Evolutionary conservation across 2,329 filamentous ascomycete species (phyloP).

Genomic region (Cytospora piceicola): DNA sequence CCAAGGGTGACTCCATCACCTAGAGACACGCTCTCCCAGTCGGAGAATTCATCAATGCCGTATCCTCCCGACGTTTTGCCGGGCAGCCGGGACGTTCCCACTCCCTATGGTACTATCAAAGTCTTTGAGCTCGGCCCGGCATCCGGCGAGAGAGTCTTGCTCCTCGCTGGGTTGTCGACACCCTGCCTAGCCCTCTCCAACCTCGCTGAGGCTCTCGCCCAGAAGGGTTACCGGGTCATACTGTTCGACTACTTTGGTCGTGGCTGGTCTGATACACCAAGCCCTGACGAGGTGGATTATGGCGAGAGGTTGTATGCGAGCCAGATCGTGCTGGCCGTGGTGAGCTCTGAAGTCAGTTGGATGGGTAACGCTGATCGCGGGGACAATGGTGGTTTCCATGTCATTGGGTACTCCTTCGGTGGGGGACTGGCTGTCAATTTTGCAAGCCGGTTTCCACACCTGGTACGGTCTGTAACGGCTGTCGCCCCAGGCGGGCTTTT

Average conservation of each 20-base stretch:
- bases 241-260: conserved; percentile 75
- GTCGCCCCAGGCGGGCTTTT: conserved; percentile 81
- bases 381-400: conserved; percentile 53
- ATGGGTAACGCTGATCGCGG: conserved; percentile 46
- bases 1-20: conserved; percentile 35
- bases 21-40: neutral
- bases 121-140: conserved; percentile 84
- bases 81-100: conserved; percentile 72
- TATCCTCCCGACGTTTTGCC: conserved; percentile 73
- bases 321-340: conserved; percentile 72
- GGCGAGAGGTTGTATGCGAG: conserved; percentile 74
- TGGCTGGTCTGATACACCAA: conserved; percentile 67
- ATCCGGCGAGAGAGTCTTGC: conserved; percentile 71
- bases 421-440: conserved; percentile 79
- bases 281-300: conserved; percentile 68
- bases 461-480: conserved; percentile 72
- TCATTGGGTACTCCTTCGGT: conserved; percentile 82
- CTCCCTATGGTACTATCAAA: conserved; percentile 74
- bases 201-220: conserved; percentile 68
- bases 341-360: conserved; percentile 72
- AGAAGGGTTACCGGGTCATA: conserved; percentile 75
- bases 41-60: conserved; percentile 10
- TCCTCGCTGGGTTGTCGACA: conserved; percentile 84
- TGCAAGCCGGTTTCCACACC: conserved; percentile 69
- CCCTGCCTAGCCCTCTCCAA: conserved; percentile 73